A percentile compares a stretch with the other conserved stretches of the same genome.
Conservation (phyloP, 371 early-diverging fungal species). For the Coemansia sp. region DNA sequence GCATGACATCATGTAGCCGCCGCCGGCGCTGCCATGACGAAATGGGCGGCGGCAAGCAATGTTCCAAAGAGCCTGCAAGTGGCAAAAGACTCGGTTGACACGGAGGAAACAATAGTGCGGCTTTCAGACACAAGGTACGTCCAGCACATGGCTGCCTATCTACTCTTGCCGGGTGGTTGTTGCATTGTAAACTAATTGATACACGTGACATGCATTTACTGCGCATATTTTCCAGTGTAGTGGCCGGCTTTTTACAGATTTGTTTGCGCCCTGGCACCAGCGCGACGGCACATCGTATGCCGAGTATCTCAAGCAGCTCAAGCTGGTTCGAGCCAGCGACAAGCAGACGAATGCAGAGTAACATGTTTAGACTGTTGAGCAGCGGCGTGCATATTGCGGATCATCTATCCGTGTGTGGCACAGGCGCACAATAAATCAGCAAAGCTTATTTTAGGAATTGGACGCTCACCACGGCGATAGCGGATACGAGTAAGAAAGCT, state of each 20-base stretch:
- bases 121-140: conserved; percentile 43
- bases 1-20: conserved; percentile 21
- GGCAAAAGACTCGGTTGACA: conserved; percentile 21
- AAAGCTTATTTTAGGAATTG: neutral
- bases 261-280: conserved; percentile 43
- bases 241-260: conserved; percentile 38
- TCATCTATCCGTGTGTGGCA: conserved; percentile 3
- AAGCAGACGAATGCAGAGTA: neutral
- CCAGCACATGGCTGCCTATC: neutral
- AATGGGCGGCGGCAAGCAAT: conserved; percentile 19
- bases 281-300: conserved; percentile 36
- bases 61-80: conserved; percentile 7
- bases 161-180: neutral
- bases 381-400: neutral
- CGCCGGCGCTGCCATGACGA: conserved; percentile 16
- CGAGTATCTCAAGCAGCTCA: conserved; percentile 41
- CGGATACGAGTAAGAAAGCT: neutral
- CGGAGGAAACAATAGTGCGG: conserved; percentile 25
- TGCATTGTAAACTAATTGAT: conserved; percentile 2
- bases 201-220: neutral
- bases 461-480: neutral
- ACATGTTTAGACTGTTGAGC: neutral
- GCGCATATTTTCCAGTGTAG: conserved; percentile 13
- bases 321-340: conserved; percentile 40
- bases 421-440: neutral